A percentile compares a stretch with the other conserved stretches of the same genome.
Conservation (phyloP, 306 rosid genomes). For the Cucurbita pepo region DNA sequence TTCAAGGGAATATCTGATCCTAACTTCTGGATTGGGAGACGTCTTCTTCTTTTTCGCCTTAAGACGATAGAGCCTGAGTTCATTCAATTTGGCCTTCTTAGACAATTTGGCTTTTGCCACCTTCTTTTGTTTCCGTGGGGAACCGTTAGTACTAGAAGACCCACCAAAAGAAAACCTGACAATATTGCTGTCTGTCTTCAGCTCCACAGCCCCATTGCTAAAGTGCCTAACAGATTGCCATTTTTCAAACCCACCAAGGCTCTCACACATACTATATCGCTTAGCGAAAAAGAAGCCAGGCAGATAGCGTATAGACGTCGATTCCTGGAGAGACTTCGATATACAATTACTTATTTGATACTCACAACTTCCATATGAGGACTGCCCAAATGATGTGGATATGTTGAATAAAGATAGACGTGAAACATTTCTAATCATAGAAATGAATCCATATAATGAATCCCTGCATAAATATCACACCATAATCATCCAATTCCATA, state of each 20-base stretch:
- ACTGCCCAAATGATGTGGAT: constrained; percentile 7
- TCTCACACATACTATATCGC: constrained; percentile 10
- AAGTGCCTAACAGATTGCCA: constrained; percentile 23
- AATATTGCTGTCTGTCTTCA: constrained; percentile 30
- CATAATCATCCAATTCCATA: not conserved
- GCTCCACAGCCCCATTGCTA: constrained; percentile 39
- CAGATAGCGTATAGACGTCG: not conserved
- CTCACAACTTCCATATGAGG: constrained; percentile 6
- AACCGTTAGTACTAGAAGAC: constrained; percentile 1
- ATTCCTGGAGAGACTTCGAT: constrained; percentile 11
- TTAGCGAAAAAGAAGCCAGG: constrained; percentile 7
- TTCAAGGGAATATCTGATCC: constrained; percentile 70
- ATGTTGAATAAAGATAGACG: constrained; percentile 14
- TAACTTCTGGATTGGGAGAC: constrained; percentile 80
- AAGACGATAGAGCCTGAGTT: constrained; percentile 63
- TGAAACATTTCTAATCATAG: constrained; percentile 21
- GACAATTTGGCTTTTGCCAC: constrained; percentile 32
- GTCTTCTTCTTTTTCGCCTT: constrained; percentile 79
- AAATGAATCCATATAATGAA: constrained; percentile 11
- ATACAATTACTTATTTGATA: constrained; percentile 14
- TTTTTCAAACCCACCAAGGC: constrained; percentile 16
- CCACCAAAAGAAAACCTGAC: constrained; percentile 46
- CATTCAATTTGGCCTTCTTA: constrained; percentile 60
- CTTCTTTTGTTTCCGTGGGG: constrained; percentile 9
- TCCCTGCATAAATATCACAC: constrained; percentile 33